phyloP scores from a whole-genome alignment of 192 early-diverging fungal genomes.

The Podila minutissima region DNA sequence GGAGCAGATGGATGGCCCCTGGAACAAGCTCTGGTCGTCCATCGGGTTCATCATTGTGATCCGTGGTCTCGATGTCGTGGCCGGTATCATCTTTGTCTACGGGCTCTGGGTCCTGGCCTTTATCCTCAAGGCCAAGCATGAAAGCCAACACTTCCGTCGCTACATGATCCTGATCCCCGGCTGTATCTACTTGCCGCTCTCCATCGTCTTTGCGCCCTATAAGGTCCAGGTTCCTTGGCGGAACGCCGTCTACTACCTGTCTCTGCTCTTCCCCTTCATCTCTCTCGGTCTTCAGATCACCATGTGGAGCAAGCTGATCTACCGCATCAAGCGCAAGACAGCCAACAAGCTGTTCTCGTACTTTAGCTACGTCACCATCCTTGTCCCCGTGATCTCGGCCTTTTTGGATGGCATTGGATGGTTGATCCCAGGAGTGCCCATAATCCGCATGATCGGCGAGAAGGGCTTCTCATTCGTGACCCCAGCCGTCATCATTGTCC shows the following conservation, averaged over 20 bases:
- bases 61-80: slow-evolving; percentile 27
- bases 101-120: slow-evolving; percentile 36
- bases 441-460: slow-evolving; percentile 47
- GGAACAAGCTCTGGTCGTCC: slow-evolving; percentile 37
- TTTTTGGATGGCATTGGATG: slow-evolving; percentile 48
- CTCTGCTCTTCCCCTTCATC: slow-evolving; percentile 43
- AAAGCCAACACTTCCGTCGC: slow-evolving; percentile 20
- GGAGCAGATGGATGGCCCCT: slow-evolving; percentile 23
- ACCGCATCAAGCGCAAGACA: slow-evolving; percentile 40
- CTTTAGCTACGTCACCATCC: slow-evolving; percentile 37
- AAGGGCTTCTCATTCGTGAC: slow-evolving; percentile 34
- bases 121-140: slow-evolving; percentile 24
- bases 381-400: slow-evolving; percentile 29
- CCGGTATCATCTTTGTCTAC: slow-evolving; percentile 23
- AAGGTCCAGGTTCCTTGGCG: slow-evolving; percentile 44
- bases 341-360: slow-evolving; percentile 36
- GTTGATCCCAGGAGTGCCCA: slow-evolving; percentile 32
- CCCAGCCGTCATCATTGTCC: slow-evolving; percentile 38
- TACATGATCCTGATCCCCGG: slow-evolving; percentile 38
- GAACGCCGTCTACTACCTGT: slow-evolving; percentile 43
- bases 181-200: slow-evolving; percentile 34
- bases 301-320: slow-evolving; percentile 46
- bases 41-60: slow-evolving; percentile 36
- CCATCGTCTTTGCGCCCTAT: slow-evolving; percentile 49
- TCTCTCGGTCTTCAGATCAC: slow-evolving; percentile 43